Conservation (phyloP, 257 asterid genomes). For the Anisodus acutangulus region DNA sequence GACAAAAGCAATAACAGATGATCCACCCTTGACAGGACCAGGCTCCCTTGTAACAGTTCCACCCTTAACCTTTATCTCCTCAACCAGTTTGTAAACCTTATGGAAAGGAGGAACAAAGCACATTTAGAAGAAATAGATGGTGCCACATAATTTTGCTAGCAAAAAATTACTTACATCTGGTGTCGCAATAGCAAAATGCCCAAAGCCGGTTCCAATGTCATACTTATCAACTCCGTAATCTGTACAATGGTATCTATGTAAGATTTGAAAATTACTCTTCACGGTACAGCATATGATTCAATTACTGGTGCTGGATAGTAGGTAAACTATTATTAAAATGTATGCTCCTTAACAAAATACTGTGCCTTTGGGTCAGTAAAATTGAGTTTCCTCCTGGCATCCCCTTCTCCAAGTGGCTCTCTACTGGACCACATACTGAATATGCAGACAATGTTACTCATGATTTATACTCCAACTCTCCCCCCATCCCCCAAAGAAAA, state of each 20-base stretch:
- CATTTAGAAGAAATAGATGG: background rate
- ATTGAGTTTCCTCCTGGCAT: background rate
- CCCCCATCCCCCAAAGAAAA: background rate
- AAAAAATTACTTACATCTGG: slow-evolving; percentile 68
- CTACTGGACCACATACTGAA: background rate
- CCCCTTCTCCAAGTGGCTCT: background rate
- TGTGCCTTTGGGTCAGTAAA: slow-evolving; percentile 11
- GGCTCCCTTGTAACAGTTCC: slow-evolving; percentile 96
- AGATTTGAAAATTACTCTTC: background rate
- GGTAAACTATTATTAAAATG: background rate
- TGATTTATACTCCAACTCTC: background rate
- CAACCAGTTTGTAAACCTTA: slow-evolving; percentile 90
- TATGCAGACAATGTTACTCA: background rate
- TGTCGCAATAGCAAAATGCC: slow-evolving; percentile 96
- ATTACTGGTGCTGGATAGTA: background rate
- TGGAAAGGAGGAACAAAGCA: slow-evolving; percentile 23
- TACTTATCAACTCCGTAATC: slow-evolving; percentile 93
- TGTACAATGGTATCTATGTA: slow-evolving; percentile 38
- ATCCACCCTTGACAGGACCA: slow-evolving; percentile 98
- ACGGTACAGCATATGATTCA: background rate
- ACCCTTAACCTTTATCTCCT: slow-evolving; percentile 82
- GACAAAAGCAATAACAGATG: slow-evolving; percentile 85
- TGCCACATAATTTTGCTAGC: background rate
- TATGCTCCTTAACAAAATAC: background rate
- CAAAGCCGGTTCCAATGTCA: slow-evolving; percentile 93